Percentiles rank a stretch among this genome's conserved stretches.
phyloP scores from a whole-genome alignment of 148 eudicot species.

The Oxyria digyna region DNA sequence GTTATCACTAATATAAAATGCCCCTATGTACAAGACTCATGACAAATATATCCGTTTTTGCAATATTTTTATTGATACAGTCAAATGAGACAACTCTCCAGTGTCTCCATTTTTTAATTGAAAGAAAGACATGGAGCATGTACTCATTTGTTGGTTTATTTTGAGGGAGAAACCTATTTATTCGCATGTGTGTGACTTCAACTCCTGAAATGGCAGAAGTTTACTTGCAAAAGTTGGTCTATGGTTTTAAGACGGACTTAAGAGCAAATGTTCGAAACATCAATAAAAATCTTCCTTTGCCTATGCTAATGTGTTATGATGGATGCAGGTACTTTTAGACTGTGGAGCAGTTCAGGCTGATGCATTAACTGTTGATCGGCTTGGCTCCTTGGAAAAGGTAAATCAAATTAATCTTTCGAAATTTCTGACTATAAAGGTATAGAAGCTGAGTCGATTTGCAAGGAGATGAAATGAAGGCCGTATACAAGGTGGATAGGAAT shows the following conservation, averaged over 20 bases:
- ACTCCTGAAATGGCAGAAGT: neutral
- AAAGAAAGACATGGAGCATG: neutral
- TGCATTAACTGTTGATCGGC: slow-evolving; percentile 96
- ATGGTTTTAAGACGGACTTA: neutral
- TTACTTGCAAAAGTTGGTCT: neutral
- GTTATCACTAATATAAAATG: neutral
- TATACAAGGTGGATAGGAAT: neutral
- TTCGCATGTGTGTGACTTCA: neutral
- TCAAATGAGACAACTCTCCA: neutral
- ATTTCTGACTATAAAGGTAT: neutral
- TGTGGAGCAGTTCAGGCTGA: slow-evolving; percentile 99
- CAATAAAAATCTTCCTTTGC: neutral
- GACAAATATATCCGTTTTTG: neutral
- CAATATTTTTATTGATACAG: neutral
- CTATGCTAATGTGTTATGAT: slow-evolving; percentile 4
- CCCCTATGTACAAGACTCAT: neutral
- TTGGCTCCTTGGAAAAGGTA: slow-evolving; percentile 96
- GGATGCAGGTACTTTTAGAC: slow-evolving; percentile 68
- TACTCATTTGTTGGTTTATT: neutral
- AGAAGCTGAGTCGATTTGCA: neutral
- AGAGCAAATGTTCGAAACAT: neutral
- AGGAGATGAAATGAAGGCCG: neutral
- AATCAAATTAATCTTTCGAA: neutral
- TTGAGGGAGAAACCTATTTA: neutral
- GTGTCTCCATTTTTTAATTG: neutral